Base-by-base conservation (phyloP, 1,284 basidiomycete genomes). In the Cryptococcus sp. region DNA sequence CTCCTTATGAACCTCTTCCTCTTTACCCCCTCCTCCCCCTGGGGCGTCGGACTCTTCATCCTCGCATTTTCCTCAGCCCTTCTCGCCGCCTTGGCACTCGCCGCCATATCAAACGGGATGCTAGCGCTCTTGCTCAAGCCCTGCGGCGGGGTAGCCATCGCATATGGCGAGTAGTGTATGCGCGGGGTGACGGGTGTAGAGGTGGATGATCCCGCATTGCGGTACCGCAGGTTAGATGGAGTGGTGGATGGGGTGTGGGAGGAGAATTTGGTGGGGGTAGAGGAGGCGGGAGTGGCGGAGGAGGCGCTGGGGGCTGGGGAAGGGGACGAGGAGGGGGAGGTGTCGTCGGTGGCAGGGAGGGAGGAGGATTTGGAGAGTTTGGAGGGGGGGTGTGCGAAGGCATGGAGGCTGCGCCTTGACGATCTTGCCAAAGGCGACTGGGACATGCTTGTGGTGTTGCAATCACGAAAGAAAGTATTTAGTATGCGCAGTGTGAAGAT, bases 91-190 rank as follows among this genome's bases (percentile, higher is more conserved):
- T 63, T 63, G 2, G 64, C 59, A 53, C 56, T 69, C 0, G 67
- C 73, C 23, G 64, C 71, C 70, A 73, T 71, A 50, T 75, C 69
- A 51, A 75, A 75, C 4, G 73, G 73, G 15, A 71, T 65, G 44
- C 63, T 68, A 4, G 67, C 59, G 20, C 62, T 65, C 48, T 58
- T 67, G 51, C 68, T 69, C 36, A 68, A 59, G 3, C 63, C 61
- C 15, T 63, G 65, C 0, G 66, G 70, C 9, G 73, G 73, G 3
- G 73, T 72, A 1, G 63, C 61, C 2, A 64, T 62, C 5, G 69
- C 70, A 58, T 66, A 66, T 24, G 72, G 71, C 44, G 72, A 71
- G 48, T 72, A 70, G 28, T 61, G 58, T 20, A 68, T 66, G 33
- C 51, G 61, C n/a, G 65, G 67, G 23, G 67, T 70, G 18, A 33